Conservation (phyloP, 495 filamentous ascomycete species). For the Hypoxylon intermedium region DNA sequence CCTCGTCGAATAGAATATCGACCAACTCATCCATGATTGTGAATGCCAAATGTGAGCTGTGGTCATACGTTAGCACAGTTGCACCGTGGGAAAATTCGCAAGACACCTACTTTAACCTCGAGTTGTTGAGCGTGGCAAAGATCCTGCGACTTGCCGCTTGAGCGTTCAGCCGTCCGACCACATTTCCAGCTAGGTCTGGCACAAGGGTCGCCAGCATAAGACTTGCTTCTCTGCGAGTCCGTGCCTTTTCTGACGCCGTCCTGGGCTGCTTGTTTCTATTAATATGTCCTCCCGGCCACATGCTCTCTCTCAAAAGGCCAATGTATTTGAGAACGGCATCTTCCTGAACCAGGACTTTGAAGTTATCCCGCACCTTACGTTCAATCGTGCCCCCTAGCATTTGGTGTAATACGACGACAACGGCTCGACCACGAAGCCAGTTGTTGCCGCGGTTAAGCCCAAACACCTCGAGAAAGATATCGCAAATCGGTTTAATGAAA, state of each 20-base stretch:
- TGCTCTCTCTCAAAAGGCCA: slow-evolving; percentile 66
- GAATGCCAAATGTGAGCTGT: slow-evolving; percentile 77
- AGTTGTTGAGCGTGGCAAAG: slow-evolving; percentile 84
- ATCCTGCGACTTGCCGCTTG: slow-evolving; percentile 81
- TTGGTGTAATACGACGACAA: slow-evolving; percentile 88
- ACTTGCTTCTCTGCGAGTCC: slow-evolving; percentile 75
- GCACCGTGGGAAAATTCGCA: background rate
- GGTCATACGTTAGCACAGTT: slow-evolving; percentile 15
- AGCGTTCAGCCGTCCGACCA: slow-evolving; percentile 84
- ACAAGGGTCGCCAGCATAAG: slow-evolving; percentile 81
- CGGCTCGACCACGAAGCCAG: slow-evolving; percentile 90
- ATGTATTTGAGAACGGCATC: slow-evolving; percentile 80
- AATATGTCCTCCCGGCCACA: slow-evolving; percentile 79
- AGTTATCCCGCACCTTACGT: slow-evolving; percentile 85
- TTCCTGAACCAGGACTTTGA: slow-evolving; percentile 72
- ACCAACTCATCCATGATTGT: slow-evolving; percentile 81
- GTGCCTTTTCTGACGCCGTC: slow-evolving; percentile 70
- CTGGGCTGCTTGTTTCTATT: slow-evolving; percentile 60
- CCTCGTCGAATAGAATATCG: slow-evolving; percentile 70
- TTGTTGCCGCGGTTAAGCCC: slow-evolving; percentile 94
- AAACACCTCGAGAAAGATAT: slow-evolving; percentile 95
- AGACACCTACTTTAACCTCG: slow-evolving; percentile 67
- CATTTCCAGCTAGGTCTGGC: slow-evolving; percentile 82
- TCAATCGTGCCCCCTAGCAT: slow-evolving; percentile 93
- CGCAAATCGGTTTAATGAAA: slow-evolving; percentile 97